phyloP scores from a whole-genome alignment of 179 eudicot genomes.

The Heliamphora pulchella region DNA sequence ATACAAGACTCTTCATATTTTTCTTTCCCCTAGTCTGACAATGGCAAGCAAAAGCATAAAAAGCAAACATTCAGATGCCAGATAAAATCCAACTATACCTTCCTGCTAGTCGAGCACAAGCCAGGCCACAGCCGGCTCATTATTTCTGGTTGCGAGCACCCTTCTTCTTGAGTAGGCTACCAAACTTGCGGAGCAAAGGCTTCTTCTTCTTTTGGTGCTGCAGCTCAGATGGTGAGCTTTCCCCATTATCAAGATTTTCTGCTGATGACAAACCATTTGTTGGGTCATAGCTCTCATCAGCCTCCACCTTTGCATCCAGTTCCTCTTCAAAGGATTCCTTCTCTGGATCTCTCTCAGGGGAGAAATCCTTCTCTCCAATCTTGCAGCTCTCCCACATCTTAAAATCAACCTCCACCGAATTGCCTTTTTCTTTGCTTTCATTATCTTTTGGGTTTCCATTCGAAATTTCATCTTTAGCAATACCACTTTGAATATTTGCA shows the following conservation, averaged over 20 bases:
- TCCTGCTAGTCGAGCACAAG: background rate
- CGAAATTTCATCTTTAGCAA: constrained; percentile 22
- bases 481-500: constrained; percentile 20
- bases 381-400: constrained; percentile 94
- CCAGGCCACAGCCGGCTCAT: constrained; percentile 16
- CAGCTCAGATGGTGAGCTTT: constrained; percentile 51
- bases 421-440: constrained; percentile 34
- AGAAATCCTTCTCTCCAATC: constrained; percentile 61
- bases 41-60: constrained; percentile 21
- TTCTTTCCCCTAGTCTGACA: constrained; percentile 16
- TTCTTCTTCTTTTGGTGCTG: constrained; percentile 67
- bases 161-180: constrained; percentile 72
- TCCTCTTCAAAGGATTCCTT: constrained; percentile 73
- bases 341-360: constrained; percentile 54
- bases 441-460: constrained; percentile 28
- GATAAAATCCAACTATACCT: constrained; percentile 18
- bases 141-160: constrained; percentile 51
- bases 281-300: constrained; percentile 44
- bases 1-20: constrained; percentile 43
- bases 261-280: constrained; percentile 36
- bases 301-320: constrained; percentile 51
- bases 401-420: constrained; percentile 40
- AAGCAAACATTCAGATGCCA: constrained; percentile 18
- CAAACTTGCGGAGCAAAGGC: constrained; percentile 66
- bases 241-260: constrained; percentile 35